These are phyloP conservation scores for Backusella luteola DNA, from an alignment of 192 early-diverging fungal genomes.

Conservation along the genomic window DNA sequence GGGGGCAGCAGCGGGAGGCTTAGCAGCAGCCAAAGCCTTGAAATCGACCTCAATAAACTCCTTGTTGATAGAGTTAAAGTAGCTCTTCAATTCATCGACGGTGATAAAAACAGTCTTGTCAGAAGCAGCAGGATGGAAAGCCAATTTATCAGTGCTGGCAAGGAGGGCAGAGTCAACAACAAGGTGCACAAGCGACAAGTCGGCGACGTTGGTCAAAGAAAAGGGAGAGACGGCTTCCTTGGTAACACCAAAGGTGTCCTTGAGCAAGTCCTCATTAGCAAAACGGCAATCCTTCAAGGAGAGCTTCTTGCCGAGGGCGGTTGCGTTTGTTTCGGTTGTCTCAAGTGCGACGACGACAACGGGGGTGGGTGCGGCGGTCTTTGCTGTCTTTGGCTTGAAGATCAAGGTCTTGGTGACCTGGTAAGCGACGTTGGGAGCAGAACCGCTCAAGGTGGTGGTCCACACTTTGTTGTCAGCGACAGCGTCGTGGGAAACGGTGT, in stretches of 20 bases:
- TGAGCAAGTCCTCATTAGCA: conserved; percentile 67
- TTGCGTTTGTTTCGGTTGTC: conserved; percentile 48
- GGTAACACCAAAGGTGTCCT: conserved; percentile 41
- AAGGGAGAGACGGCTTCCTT: conserved; percentile 78
- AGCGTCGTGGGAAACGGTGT: conserved; percentile 49
- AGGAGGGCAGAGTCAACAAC: conserved; percentile 73
- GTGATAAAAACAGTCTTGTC: conserved; percentile 59
- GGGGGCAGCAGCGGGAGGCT: conserved; percentile 43
- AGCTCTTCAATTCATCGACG: conserved; percentile 52
- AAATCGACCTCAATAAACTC: conserved; percentile 51
- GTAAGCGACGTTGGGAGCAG: conserved; percentile 23
- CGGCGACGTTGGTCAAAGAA: conserved; percentile 59
- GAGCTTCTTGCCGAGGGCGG: conserved; percentile 51
- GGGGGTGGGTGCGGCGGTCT: conserved; percentile 57
- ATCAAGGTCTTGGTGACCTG: conserved; percentile 71
- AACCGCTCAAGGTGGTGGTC: conserved; percentile 41
- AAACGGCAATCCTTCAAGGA: conserved; percentile 72
- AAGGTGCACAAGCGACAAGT: conserved; percentile 62
- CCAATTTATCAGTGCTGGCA: conserved; percentile 43
- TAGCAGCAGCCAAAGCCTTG: conserved; percentile 45
- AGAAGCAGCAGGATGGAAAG: conserved; percentile 66
- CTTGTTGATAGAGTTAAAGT: conserved; percentile 52
- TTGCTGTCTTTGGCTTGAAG: conserved; percentile 77
- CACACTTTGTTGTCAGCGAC: conserved; percentile 60
- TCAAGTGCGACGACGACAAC: conserved; percentile 64